Percentiles rank a stretch among this genome's conserved stretches.
These are phyloP conservation scores for Boletus subparvulus DNA, from an alignment of 768 basidiomycete genomes.

Conservation along the genomic window DNA sequence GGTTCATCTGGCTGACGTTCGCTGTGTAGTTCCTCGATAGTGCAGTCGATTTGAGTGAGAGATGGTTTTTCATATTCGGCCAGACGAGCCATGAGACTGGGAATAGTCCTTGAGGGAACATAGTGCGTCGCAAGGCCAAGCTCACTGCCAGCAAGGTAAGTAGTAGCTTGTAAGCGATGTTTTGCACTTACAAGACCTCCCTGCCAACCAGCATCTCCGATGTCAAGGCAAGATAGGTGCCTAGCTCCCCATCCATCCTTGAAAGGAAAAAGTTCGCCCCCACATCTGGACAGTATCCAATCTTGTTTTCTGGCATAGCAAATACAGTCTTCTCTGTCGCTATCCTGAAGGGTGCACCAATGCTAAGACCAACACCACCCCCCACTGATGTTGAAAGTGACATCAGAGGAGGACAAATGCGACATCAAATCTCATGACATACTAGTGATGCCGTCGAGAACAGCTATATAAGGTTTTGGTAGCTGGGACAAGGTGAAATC, in stretches of 20 bases:
- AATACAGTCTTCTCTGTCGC: conserved; percentile 91
- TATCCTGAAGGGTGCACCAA: conserved; percentile 84
- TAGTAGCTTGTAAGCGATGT: conserved; percentile 6
- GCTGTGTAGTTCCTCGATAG: conserved; percentile 60
- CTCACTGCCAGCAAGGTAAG: conserved; percentile 51
- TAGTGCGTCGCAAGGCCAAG: conserved; percentile 94
- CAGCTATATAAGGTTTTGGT: conserved; percentile 84
- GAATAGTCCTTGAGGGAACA: conserved; percentile 73
- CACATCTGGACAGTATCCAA: conserved; percentile 90
- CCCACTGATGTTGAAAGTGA: conserved; percentile 62
- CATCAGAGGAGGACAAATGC: background rate
- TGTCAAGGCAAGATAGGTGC: conserved; percentile 92
- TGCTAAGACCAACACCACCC: conserved; percentile 87
- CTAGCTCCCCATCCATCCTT: conserved; percentile 85
- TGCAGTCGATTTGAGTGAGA: conserved; percentile 57
- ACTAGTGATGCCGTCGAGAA: conserved; percentile 94
- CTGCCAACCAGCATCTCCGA: conserved; percentile 70
- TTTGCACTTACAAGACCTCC: conserved; percentile 73
- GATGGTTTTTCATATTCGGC: conserved; percentile 40
- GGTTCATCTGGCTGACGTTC: conserved; percentile 62
- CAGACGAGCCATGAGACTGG: conserved; percentile 68
- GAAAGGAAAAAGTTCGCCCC: conserved; percentile 90
- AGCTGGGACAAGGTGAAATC: conserved; percentile 70
- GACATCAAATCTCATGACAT: conserved; percentile 30
- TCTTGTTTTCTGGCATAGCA: conserved; percentile 97